A percentile compares a stretch with the other conserved stretches of the same genome.
These are phyloP conservation scores for Capsicum rhomboideum DNA, from an alignment of 257 asterid species.

Conservation along the genomic window DNA sequence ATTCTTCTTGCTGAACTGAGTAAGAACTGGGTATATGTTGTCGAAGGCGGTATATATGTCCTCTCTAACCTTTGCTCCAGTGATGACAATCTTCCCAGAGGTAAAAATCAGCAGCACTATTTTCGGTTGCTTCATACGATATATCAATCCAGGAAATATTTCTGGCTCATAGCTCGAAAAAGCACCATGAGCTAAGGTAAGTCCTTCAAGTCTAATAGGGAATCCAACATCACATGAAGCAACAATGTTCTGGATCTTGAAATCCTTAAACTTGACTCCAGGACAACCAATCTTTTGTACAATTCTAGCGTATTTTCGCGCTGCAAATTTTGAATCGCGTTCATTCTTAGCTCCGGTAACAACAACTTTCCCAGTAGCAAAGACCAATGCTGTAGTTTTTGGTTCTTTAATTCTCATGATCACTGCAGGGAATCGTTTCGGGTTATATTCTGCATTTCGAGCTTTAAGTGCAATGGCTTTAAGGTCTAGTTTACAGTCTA, in stretches of 20 bases:
- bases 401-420: constrained; percentile 73
- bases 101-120: constrained; percentile 7
- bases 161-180: constrained; percentile 23
- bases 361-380: too few species aligned
- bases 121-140: constrained; percentile 13
- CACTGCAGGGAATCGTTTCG: constrained; percentile 79
- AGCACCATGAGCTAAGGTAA: constrained; percentile 25
- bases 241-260: constrained; percentile 30
- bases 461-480: constrained; percentile 82
- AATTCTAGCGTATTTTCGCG: not conserved
- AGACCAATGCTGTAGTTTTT: constrained; percentile 41
- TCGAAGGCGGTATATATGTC: constrained; percentile 8
- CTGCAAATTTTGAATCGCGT: not conserved
- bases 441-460: constrained; percentile 83
- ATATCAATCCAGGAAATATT: constrained; percentile 11
- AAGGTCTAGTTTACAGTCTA: constrained; percentile 68
- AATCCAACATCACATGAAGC: constrained; percentile 28
- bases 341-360: too few species aligned
- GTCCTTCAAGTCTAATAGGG: constrained; percentile 30
- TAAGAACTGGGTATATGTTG: constrained; percentile 15
- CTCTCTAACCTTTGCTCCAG: constrained; percentile 19
- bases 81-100: constrained; percentile 17
- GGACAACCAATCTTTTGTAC: not conserved
- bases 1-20: constrained; percentile 1
- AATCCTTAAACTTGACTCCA: not conserved